Evolutionary conservation across 2,329 filamentous ascomycete species (phyloP).

Genomic region (Amesomyces nigricolor): DNA sequence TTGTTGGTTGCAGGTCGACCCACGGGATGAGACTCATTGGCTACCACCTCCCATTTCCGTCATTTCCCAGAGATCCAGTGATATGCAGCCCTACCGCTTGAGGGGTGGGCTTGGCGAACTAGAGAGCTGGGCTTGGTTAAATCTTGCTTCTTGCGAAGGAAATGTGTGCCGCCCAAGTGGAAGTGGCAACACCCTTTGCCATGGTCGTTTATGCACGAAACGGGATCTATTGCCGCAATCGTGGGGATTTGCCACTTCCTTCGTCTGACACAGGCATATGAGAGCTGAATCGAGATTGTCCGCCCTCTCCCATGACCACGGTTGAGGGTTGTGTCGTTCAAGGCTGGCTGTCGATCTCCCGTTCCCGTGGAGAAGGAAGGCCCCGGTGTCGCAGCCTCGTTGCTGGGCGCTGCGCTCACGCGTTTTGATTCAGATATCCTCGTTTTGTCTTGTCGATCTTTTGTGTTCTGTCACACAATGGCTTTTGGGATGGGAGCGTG

Average conservation of each 20-base stretch:
- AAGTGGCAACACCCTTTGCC: constrained; percentile 2
- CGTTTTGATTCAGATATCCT: too few species aligned
- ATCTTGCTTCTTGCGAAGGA: neutral
- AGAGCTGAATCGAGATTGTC: neutral
- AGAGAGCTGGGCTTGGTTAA: neutral
- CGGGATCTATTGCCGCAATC: constrained; percentile 8
- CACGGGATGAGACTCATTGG: too few species aligned
- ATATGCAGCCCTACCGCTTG: too few species aligned
- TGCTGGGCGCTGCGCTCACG: neutral
- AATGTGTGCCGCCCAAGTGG: neutral
- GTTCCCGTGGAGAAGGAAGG: neutral
- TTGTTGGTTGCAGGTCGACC: too few species aligned
- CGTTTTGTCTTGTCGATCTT: neutral
- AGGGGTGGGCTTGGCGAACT: constrained; percentile 5
- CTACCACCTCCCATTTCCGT: too few species aligned
- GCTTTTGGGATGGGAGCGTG: too few species aligned
- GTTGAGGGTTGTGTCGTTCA: neutral
- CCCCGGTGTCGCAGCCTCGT: neutral
- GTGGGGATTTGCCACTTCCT: neutral
- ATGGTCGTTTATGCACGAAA: constrained; percentile 12
- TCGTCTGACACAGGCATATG: neutral
- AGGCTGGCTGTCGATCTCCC: constrained; percentile 11
- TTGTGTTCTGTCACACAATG: neutral
- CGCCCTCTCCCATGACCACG: neutral
- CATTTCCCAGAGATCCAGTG: too few species aligned